A percentile compares a stretch with the other conserved stretches of the same genome.
Conservation (phyloP, 208 protist genomes). For the Trypanosoma melophagium region DNA sequence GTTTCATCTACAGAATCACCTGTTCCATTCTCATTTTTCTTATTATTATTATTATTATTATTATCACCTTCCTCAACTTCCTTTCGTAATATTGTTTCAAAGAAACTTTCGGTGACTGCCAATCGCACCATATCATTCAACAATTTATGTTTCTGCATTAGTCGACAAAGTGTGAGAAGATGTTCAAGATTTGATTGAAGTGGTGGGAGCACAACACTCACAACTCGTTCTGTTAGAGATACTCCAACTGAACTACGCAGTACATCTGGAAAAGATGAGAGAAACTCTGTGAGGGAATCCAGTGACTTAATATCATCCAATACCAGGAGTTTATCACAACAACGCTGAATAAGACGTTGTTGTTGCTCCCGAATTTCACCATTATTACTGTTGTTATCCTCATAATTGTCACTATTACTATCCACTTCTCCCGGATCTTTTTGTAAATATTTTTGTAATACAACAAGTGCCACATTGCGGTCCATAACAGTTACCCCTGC, state of each 20-base stretch:
- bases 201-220: slow-evolving; percentile 37
- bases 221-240: slow-evolving; percentile 43
- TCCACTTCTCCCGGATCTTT: background rate
- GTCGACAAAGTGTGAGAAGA: slow-evolving; percentile 39
- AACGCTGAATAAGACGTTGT: slow-evolving; percentile 32
- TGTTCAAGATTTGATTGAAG: slow-evolving; percentile 32
- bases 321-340: slow-evolving; percentile 62
- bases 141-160: slow-evolving; percentile 37
- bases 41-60: background rate
- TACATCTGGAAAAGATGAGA: slow-evolving; percentile 48
- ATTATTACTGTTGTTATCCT: background rate
- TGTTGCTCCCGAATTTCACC: slow-evolving; percentile 19
- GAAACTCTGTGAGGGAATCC: slow-evolving; percentile 50
- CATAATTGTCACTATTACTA: background rate
- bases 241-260: slow-evolving; percentile 43
- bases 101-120: slow-evolving; percentile 30
- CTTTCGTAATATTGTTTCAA: slow-evolving; percentile 14
- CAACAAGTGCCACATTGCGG: slow-evolving; percentile 66
- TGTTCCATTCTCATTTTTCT: too few relatives aligned
- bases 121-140: slow-evolving; percentile 28
- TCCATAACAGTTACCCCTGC: slow-evolving; percentile 40
- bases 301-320: slow-evolving; percentile 57
- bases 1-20: too few relatives aligned
- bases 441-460: slow-evolving; percentile 62
- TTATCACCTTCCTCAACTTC: background rate